Percentiles rank a stretch among this genome's conserved stretches.
These are phyloP conservation scores for Lobosporangium transversale DNA, from an alignment of 192 early-diverging fungal species.

Conservation along the genomic window DNA sequence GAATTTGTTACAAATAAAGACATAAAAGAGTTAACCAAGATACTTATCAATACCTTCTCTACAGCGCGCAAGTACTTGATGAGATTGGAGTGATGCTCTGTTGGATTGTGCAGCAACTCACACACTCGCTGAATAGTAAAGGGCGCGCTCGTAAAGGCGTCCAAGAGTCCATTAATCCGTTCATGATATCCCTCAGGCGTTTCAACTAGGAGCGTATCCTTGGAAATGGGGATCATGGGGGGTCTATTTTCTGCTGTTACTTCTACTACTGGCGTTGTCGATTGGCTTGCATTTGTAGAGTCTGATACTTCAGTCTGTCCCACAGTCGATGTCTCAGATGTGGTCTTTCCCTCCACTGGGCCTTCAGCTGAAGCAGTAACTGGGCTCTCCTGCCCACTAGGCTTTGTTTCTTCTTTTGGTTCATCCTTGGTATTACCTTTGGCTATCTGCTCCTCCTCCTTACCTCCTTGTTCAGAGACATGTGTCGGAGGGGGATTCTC, in stretches of 20 bases:
- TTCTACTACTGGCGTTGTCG: neutral
- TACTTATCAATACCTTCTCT: conserved; percentile 59
- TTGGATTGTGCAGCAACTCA: conserved; percentile 45
- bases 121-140: conserved; percentile 59
- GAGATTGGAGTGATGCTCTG: conserved; percentile 50
- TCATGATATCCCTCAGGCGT: conserved; percentile 44
- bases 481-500: conserved; percentile 8
- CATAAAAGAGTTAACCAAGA: neutral
- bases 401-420: neutral
- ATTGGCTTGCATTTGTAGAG: neutral
- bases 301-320: neutral
- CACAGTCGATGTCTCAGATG: neutral
- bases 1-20: neutral
- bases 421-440: neutral
- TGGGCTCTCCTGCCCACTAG: too few relatives aligned
- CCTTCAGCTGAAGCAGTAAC: neutral
- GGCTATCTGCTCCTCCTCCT: neutral
- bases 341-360: too few relatives aligned
- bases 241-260: neutral
- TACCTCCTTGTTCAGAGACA: conserved; percentile 20
- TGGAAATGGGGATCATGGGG: conserved; percentile 36
- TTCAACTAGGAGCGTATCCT: conserved; percentile 42
- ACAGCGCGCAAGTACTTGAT: conserved; percentile 56
- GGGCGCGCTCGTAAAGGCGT: conserved; percentile 47
- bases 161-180: conserved; percentile 37